phyloP scores from a whole-genome alignment of 2,329 filamentous ascomycete genomes.

The Thelonectria olida region DNA sequence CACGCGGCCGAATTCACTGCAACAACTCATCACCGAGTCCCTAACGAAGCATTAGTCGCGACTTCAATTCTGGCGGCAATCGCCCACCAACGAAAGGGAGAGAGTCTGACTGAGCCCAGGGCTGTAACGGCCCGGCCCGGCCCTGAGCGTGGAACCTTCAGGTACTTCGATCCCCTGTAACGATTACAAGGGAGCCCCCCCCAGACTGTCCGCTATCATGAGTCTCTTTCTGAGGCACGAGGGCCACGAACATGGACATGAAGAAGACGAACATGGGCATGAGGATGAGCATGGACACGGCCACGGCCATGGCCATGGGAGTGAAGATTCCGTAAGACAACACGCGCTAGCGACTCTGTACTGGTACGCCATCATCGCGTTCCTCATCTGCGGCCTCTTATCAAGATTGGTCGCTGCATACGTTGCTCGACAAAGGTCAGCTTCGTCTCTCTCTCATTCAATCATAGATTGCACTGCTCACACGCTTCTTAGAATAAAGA shows the following conservation, averaged over 20 bases:
- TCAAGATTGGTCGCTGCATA: conserved; percentile 28
- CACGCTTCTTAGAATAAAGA: conserved; percentile 22
- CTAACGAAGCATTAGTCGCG: not conserved
- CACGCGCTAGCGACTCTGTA: conserved; percentile 38
- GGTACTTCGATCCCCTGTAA: conserved; percentile 3
- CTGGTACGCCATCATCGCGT: conserved; percentile 34
- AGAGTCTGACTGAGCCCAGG: not conserved
- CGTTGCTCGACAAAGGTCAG: conserved; percentile 37
- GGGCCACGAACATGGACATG: conserved; percentile 29
- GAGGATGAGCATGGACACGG: conserved; percentile 23
- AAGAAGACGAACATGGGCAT: conserved; percentile 22
- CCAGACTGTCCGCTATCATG: conserved; percentile 11
- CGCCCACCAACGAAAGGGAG: not conserved
- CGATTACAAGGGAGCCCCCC: too few relatives aligned
- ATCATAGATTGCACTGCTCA: not conserved
- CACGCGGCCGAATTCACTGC: not conserved
- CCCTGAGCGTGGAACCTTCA: not conserved
- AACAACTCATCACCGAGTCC: not conserved
- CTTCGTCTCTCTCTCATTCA: not conserved
- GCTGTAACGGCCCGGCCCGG: conserved; percentile 16
- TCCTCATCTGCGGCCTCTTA: conserved; percentile 25
- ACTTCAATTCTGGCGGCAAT: not conserved
- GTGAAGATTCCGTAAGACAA: conserved; percentile 37
- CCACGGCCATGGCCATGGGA: conserved; percentile 31
- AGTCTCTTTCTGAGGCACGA: conserved; percentile 32